These are phyloP conservation scores for Pseudoscleropodium purum DNA, from an alignment of 225 moss, liverwort and hornwort genomes.

Conservation along the genomic window DNA sequence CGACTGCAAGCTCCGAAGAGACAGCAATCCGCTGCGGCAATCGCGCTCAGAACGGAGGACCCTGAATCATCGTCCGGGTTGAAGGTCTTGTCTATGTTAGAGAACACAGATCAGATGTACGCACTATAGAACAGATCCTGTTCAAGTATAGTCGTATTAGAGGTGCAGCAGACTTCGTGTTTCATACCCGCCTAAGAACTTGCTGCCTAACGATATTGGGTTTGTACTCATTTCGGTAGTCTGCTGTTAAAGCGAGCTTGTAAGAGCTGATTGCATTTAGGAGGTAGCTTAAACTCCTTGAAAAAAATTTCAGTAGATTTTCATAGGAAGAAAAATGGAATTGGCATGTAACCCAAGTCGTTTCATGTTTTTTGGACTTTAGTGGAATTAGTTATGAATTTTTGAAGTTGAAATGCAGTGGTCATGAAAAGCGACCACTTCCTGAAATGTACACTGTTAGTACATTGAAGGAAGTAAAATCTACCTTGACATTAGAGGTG, in stretches of 20 bases:
- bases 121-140: not conserved
- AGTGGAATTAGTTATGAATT: no score
- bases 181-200: not conserved
- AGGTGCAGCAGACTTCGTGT: accelerated
- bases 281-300: not conserved
- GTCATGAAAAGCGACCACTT: no score
- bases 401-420: no score
- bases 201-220: not conserved
- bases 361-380: not conserved
- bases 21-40: not conserved
- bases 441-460: no score
- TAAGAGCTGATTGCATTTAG: not conserved
- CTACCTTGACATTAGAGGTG: not conserved
- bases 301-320: not conserved
- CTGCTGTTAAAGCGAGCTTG: no score
- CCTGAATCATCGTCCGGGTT: not conserved
- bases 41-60: not conserved
- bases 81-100: not conserved
- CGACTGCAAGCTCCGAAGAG: accelerated
- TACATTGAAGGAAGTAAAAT: not conserved
- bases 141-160: not conserved
- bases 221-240: not conserved
- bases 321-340: not conserved
- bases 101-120: not conserved
- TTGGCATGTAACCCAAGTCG: not conserved